A percentile compares a stretch with the other conserved stretches of the same genome.
These are phyloP conservation scores for Penicillium occitanis DNA, from an alignment of 2,329 filamentous ascomycete species.

Conservation along the genomic window DNA sequence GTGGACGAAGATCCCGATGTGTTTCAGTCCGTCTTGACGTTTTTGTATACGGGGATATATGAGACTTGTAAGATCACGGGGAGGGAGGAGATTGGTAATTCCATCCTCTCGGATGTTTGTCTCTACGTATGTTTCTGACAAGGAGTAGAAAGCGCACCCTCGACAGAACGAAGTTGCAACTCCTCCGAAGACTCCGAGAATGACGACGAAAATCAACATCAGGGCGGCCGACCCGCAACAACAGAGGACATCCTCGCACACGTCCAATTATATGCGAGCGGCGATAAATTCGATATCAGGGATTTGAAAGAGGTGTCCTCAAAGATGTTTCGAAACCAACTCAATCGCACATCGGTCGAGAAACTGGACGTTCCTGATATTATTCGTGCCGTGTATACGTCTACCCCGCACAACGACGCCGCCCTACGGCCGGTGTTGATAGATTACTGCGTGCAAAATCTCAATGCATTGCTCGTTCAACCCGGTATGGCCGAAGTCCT, in stretches of 20 bases:
- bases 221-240: slow-evolving; percentile 18
- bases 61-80: slow-evolving; percentile 21
- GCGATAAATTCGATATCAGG: slow-evolving; percentile 22
- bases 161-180: slow-evolving; percentile 12
- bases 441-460: slow-evolving; percentile 22
- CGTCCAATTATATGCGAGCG: slow-evolving; percentile 21
- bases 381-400: slow-evolving; percentile 20
- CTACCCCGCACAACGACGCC: slow-evolving; percentile 19
- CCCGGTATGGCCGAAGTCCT: slow-evolving; percentile 18
- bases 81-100: slow-evolving; percentile 11
- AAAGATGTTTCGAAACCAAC: slow-evolving; percentile 23
- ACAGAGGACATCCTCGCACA: slow-evolving; percentile 22
- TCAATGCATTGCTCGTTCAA: slow-evolving; percentile 14
- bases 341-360: slow-evolving; percentile 18
- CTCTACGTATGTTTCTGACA: not conserved
- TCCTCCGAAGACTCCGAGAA: slow-evolving; percentile 22
- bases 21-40: slow-evolving; percentile 22
- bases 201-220: slow-evolving; percentile 18
- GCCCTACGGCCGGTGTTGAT: slow-evolving; percentile 19
- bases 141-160: not conserved
- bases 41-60: slow-evolving; percentile 23
- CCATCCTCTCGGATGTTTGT: too few species aligned
- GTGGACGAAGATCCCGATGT: slow-evolving; percentile 23
- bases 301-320: slow-evolving; percentile 20
- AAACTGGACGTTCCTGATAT: slow-evolving; percentile 16